phyloP scores from a whole-genome alignment of 2,329 filamentous ascomycete genomes.

The Aspergillus sp. region DNA sequence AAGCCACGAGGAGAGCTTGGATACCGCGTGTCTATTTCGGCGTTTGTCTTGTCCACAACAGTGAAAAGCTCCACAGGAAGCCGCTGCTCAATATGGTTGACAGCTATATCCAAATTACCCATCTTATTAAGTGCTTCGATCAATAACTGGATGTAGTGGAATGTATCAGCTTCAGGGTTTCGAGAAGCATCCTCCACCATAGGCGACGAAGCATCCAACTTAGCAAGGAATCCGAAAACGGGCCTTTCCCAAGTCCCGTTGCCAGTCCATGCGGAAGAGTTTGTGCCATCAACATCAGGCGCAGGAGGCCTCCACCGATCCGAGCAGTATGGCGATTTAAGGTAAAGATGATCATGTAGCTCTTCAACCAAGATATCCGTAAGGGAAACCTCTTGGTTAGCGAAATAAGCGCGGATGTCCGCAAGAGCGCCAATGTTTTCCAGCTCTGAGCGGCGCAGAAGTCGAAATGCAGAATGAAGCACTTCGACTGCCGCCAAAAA shows the following conservation, averaged over 20 bases:
- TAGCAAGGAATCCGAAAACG: conserved; percentile 50
- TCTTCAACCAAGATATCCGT: conserved; percentile 97
- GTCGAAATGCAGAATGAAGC: conserved; percentile 74
- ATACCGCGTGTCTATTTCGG: conserved; percentile 85
- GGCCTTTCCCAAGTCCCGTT: conserved; percentile 44
- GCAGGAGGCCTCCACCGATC: conserved; percentile 80
- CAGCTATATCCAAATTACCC: conserved; percentile 71
- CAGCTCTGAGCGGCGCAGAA: conserved; percentile 77
- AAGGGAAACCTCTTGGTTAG: conserved; percentile 83
- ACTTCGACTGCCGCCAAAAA: conserved; percentile 91
- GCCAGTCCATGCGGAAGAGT: conserved; percentile 18
- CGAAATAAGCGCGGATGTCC: conserved; percentile 78
- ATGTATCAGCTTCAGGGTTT: conserved; percentile 92
- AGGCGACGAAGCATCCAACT: conserved; percentile 45
- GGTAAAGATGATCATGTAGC: conserved; percentile 90
- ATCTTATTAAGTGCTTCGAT: conserved; percentile 87
- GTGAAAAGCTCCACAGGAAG: conserved; percentile 88
- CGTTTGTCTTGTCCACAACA: conserved; percentile 89
- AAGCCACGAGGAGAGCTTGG: conserved; percentile 61
- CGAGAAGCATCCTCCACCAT: conserved; percentile 81
- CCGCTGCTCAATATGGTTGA: conserved; percentile 85
- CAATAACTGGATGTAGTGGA: conserved; percentile 81
- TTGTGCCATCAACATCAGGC: conserved; percentile 26
- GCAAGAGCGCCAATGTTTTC: conserved; percentile 83
- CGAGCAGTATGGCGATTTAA: conserved; percentile 96